These are phyloP conservation scores for Rhizomucor miehei DNA, from an alignment of 371 early-diverging fungal species.

Conservation along the genomic window DNA sequence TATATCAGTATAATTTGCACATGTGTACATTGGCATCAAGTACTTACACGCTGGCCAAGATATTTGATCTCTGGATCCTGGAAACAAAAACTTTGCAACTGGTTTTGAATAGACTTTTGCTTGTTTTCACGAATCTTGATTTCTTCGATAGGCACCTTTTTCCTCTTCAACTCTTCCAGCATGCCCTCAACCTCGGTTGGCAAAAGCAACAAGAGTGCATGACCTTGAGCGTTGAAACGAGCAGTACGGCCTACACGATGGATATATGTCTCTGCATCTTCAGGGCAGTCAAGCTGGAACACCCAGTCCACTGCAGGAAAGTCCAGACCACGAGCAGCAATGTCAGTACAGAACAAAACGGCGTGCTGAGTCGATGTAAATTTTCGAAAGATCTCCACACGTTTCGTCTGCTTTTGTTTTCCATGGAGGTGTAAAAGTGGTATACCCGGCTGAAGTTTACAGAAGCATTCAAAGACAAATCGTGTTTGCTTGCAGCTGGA, in stretches of 20 bases:
- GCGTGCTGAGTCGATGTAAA: slow-evolving; percentile 75
- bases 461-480: slow-evolving; percentile 91
- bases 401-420: slow-evolving; percentile 91
- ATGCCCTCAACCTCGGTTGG: slow-evolving; percentile 89
- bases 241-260: slow-evolving; percentile 99
- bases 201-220: slow-evolving; percentile 80
- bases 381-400: slow-evolving; percentile 87
- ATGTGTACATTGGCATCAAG: background rate
- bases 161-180: slow-evolving; percentile 64
- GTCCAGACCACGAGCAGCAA: slow-evolving; percentile 98
- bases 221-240: slow-evolving; percentile 86
- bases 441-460: slow-evolving; percentile 92
- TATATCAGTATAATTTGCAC: too few species aligned
- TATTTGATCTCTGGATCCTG: slow-evolving; percentile 94
- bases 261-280: slow-evolving; percentile 94
- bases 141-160: slow-evolving; percentile 82
- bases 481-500: slow-evolving; percentile 58
- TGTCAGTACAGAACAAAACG: slow-evolving; percentile 92
- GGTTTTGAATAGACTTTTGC: slow-evolving; percentile 71
- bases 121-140: slow-evolving; percentile 81
- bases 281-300: slow-evolving; percentile 96
- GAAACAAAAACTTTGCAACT: slow-evolving; percentile 89
- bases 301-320: slow-evolving; percentile 99
- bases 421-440: slow-evolving; percentile 92
- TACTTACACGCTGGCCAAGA: slow-evolving; percentile 78